Percentiles rank a stretch among this genome's conserved stretches.
Evolutionary conservation across 768 basidiomycete species (phyloP).

Genomic region (Lactarius sp.): DNA sequence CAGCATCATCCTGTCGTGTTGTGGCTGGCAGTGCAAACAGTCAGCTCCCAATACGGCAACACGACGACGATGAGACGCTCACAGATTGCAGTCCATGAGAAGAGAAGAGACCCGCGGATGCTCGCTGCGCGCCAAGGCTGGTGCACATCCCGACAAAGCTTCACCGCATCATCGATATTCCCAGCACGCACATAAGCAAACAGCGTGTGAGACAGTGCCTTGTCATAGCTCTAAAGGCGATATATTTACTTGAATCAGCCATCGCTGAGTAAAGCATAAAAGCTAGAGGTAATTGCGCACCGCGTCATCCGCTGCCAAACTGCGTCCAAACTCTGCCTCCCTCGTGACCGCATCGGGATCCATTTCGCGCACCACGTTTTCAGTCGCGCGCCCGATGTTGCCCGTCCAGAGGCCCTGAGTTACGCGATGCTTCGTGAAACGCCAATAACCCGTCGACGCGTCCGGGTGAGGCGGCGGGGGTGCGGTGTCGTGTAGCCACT

Average conservation of each 20-base stretch:
- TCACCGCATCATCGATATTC: constrained; percentile 77
- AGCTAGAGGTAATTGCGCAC: constrained; percentile 39
- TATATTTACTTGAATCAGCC: neutral
- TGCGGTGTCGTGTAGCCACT: constrained; percentile 79
- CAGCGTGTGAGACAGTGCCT: constrained; percentile 66
- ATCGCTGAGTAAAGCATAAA: neutral
- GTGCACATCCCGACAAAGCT: constrained; percentile 73
- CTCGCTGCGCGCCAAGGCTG: constrained; percentile 93
- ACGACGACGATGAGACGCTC: constrained; percentile 27
- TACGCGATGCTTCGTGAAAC: constrained; percentile 21
- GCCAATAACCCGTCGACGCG: constrained; percentile 23
- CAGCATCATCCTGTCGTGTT: constrained; percentile 42
- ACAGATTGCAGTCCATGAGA: constrained; percentile 73
- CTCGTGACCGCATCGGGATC: constrained; percentile 64
- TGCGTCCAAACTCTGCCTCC: constrained; percentile 11
- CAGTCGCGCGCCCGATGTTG: constrained; percentile 14
- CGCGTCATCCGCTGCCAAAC: constrained; percentile 74
- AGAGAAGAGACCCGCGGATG: constrained; percentile 76
- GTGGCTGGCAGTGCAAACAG: constrained; percentile 36
- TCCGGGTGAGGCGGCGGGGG: constrained; percentile 27
- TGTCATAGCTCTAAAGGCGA: constrained; percentile 67
- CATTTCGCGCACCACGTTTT: constrained; percentile 21
- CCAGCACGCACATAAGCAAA: constrained; percentile 83
- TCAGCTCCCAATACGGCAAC: neutral
- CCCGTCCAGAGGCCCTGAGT: constrained; percentile 37